phyloP scores from a whole-genome alignment of 2,329 filamentous ascomycete species.

The Arthrobotrys sinensis region DNA sequence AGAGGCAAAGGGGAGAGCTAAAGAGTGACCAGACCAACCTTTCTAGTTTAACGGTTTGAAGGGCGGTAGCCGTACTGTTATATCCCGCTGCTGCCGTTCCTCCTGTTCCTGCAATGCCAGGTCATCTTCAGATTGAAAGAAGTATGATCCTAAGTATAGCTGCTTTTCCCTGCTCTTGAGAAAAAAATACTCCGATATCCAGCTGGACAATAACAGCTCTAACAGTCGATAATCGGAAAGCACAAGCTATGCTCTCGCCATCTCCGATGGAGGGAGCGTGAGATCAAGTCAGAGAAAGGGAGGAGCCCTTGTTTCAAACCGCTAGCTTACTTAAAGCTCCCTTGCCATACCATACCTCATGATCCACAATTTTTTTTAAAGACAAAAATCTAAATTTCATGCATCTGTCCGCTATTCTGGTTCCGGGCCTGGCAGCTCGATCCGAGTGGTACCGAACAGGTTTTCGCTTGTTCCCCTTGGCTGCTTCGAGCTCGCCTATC shows the following conservation, averaged over 20 bases:
- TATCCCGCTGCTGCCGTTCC: not conserved
- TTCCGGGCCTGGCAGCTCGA: constrained; percentile 61
- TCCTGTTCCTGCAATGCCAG: constrained; percentile 38
- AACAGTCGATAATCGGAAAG: constrained; percentile 49
- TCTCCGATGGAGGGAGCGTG: constrained; percentile 13
- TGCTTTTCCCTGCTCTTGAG: not conserved
- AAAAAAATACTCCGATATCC: constrained; percentile 49
- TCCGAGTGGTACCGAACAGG: constrained; percentile 57
- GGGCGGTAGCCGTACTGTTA: not conserved
- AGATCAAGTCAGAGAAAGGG: constrained; percentile 15
- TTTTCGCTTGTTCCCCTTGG: constrained; percentile 43
- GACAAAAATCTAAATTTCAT: constrained; percentile 46
- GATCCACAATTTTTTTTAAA: constrained; percentile 33
- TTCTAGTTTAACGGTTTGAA: constrained; percentile 3
- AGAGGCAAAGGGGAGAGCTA: constrained; percentile 4
- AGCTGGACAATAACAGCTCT: constrained; percentile 25
- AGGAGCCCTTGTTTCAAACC: constrained; percentile 59
- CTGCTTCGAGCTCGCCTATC: constrained; percentile 60
- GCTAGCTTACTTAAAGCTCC: constrained; percentile 16
- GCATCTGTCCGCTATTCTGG: constrained; percentile 57
- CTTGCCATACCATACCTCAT: constrained; percentile 36
- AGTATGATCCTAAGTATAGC: constrained; percentile 25
- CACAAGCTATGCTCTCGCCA: constrained; percentile 41
- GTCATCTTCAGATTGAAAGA: constrained; percentile 36
- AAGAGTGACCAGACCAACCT: constrained; percentile 8